Evolutionary conservation across 2,329 filamentous ascomycete genomes (phyloP).

Genomic region (Chaetomiaceae sp.): DNA sequence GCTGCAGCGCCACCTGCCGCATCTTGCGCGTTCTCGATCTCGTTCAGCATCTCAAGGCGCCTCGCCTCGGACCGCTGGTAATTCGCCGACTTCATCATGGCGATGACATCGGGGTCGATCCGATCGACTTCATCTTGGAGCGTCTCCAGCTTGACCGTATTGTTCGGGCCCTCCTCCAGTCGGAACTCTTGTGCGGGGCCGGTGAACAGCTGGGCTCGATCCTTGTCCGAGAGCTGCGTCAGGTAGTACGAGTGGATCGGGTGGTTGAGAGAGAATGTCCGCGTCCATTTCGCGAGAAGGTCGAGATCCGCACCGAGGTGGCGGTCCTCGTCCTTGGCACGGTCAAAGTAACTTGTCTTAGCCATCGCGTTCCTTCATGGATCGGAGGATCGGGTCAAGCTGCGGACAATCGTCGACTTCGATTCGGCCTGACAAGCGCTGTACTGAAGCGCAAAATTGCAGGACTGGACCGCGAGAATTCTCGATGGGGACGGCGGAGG

Average conservation of each 20-base stretch:
- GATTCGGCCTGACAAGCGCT: not conserved
- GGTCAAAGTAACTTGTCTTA: constrained; percentile 20
- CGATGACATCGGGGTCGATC: constrained; percentile 20
- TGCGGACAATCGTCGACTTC: not conserved
- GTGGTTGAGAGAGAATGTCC: constrained; percentile 1
- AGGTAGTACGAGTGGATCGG: constrained; percentile 16
- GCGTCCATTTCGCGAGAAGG: constrained; percentile 22
- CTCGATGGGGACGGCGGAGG: not conserved
- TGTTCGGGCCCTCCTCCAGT: constrained; percentile 11
- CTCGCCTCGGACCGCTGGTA: constrained; percentile 13
- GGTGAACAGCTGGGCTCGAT: constrained; percentile 21
- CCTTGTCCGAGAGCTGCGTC: constrained; percentile 19
- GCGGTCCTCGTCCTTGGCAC: constrained; percentile 17
- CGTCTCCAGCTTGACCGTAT: constrained; percentile 19
- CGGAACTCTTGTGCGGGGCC: constrained; percentile 14
- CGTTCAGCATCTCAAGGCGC: constrained; percentile 2
- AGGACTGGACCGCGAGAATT: not conserved
- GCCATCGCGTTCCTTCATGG: constrained; percentile 14
- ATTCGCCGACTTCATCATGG: constrained; percentile 16
- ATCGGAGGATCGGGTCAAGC: not conserved
- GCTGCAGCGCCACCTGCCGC: not conserved
- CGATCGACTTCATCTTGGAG: constrained; percentile 8
- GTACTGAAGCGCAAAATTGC: too few species aligned
- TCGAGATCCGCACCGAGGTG: constrained; percentile 21
- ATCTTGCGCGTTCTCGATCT: constrained; percentile 12